Evolutionary conservation across 495 filamentous ascomycete species (phyloP).

Genomic region (Xylaria palmicola): DNA sequence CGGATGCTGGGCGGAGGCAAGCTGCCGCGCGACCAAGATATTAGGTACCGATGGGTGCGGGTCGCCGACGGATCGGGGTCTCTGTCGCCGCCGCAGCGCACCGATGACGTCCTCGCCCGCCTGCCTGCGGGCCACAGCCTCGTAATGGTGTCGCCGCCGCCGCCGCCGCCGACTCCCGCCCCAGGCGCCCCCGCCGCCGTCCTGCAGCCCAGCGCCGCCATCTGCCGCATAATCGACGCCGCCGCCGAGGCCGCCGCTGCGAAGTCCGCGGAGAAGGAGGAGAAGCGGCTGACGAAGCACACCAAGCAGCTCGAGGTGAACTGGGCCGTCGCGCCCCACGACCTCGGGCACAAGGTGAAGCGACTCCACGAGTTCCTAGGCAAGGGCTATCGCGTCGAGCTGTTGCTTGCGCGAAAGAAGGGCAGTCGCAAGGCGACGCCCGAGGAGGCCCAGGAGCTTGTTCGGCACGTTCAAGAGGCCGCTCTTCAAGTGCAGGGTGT

Average conservation of each 20-base stretch:
- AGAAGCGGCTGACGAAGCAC: slow-evolving; percentile 17
- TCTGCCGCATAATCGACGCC: slow-evolving; percentile 66
- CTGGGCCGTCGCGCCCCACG: slow-evolving; percentile 74
- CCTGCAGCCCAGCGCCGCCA: slow-evolving; percentile 35
- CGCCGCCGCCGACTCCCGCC: slow-evolving; percentile 17
- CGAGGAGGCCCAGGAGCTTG: slow-evolving; percentile 37
- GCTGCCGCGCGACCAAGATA: slow-evolving; percentile 52
- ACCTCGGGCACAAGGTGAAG: slow-evolving; percentile 60
- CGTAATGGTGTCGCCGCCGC: slow-evolving; percentile 52
- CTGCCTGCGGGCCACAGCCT: slow-evolving; percentile 58
- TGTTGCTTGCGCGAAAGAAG: slow-evolving; percentile 53
- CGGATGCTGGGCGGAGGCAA: slow-evolving; percentile 9
- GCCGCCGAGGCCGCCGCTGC: slow-evolving; percentile 27
- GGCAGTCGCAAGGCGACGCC: slow-evolving; percentile 24
- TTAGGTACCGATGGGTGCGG: slow-evolving; percentile 50
- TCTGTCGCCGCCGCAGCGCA: slow-evolving; percentile 46
- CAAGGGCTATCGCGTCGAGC: slow-evolving; percentile 63
- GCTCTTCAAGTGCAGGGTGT: slow-evolving; percentile 32
- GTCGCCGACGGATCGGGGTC: slow-evolving; percentile 50
- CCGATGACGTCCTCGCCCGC: slow-evolving; percentile 42
- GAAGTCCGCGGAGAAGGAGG: slow-evolving; percentile 25
- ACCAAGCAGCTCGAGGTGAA: slow-evolving; percentile 78
- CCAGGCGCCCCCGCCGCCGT: background rate
- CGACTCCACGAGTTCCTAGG: slow-evolving; percentile 60
- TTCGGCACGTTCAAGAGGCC: slow-evolving; percentile 31